Evolutionary conservation across 169 alveolate species (phyloP).

Genomic region (Plasmodium blacklocki): DNA sequence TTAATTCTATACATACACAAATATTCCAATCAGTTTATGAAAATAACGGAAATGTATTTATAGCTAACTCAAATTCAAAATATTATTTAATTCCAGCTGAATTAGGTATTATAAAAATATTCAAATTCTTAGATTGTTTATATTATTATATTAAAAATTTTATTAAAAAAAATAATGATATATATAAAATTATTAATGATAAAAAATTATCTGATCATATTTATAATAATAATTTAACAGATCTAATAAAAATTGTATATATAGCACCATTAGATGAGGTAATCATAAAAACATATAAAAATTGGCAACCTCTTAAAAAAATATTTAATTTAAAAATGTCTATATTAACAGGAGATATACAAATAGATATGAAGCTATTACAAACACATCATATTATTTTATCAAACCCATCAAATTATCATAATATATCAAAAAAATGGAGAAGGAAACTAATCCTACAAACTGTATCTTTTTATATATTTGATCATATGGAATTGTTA

Average conservation of each 20-base stretch:
- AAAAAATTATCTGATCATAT: constrained; percentile 11
- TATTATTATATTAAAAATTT: constrained; percentile 7
- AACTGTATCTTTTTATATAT: constrained; percentile 91
- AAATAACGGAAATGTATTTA: constrained; percentile 76
- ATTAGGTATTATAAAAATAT: constrained; percentile 13
- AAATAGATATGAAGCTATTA: constrained; percentile 88
- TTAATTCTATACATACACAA: constrained; percentile 82
- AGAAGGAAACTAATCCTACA: constrained; percentile 86
- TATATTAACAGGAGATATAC: constrained; percentile 90
- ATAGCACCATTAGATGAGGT: constrained; percentile 68
- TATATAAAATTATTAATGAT: constrained; percentile 29
- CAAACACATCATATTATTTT: constrained; percentile 87
- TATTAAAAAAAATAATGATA: constrained; percentile 27
- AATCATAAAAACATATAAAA: constrained; percentile 39
- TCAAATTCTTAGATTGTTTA: constrained; percentile 12
- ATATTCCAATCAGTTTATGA: constrained; percentile 80
- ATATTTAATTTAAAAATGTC: constrained; percentile 54
- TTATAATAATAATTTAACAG: constrained; percentile 17
- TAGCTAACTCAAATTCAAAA: constrained; percentile 78
- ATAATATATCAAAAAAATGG: constrained; percentile 94
- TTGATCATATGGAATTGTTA: constrained; percentile 95
- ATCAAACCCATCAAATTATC: constrained; percentile 95
- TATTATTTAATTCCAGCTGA: constrained; percentile 62
- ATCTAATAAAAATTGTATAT: constrained; percentile 52
- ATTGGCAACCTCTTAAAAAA: constrained; percentile 25